Conservation (phyloP, 2,329 filamentous ascomycete genomes). For the Ceratocystis harringtonii region DNA sequence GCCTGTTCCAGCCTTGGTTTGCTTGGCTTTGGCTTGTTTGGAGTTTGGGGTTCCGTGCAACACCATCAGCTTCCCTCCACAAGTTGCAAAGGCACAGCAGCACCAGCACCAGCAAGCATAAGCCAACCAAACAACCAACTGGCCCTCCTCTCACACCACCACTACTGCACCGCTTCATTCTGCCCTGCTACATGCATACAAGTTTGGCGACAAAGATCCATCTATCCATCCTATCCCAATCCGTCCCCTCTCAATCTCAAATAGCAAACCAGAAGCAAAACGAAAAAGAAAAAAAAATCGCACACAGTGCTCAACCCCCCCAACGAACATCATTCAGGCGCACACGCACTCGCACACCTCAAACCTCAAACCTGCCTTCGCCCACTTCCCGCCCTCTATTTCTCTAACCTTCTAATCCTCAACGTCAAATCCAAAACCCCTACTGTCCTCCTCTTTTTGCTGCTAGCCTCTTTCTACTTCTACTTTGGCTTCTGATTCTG, state of each 20-base stretch:
- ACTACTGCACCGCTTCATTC: too few relatives aligned
- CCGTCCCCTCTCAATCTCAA: too few relatives aligned
- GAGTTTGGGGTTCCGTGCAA: background rate
- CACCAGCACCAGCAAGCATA: background rate
- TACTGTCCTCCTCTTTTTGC: background rate
- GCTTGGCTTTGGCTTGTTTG: slow-evolving; percentile 7
- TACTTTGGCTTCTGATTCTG: background rate
- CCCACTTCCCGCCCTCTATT: background rate
- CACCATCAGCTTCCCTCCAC: background rate
- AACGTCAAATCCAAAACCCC: background rate
- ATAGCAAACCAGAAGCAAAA: background rate
- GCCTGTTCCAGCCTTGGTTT: background rate
- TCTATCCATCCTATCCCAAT: too few relatives aligned
- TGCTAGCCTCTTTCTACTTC: background rate
- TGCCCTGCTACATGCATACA: background rate
- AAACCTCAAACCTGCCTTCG: background rate
- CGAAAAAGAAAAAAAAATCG: background rate
- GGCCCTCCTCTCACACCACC: too few relatives aligned
- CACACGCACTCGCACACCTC: background rate
- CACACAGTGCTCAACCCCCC: too few relatives aligned
- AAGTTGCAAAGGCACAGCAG: background rate
- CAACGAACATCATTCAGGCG: background rate
- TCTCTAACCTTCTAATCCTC: background rate
- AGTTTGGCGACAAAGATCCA: too few relatives aligned
- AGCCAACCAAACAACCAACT: background rate